Percentiles rank a stretch among this genome's conserved stretches.
Evolutionary conservation across 208 protist species (phyloP).

Genomic region (Leishmania amazonensis): DNA sequence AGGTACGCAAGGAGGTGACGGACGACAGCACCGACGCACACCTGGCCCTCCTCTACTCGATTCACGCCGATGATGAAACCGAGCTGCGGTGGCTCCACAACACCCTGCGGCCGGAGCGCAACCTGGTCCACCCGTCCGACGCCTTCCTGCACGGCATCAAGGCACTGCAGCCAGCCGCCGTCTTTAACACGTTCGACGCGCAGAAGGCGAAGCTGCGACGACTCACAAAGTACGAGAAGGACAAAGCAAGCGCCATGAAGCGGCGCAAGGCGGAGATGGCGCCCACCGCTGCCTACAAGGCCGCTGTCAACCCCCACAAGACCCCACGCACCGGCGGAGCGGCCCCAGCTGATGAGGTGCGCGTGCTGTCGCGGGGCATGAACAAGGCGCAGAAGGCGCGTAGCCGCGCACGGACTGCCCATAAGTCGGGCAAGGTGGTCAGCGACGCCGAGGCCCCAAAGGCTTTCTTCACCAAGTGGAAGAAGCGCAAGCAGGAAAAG

Average conservation of each 20-base stretch:
- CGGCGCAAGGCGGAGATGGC: conserved; percentile 67
- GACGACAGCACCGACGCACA: conserved; percentile 46
- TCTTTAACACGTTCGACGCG: conserved; percentile 83
- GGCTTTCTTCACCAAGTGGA: conserved; percentile 68
- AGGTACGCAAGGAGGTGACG: conserved; percentile 51
- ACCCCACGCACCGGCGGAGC: conserved; percentile 64
- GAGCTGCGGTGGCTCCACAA: conserved; percentile 76
- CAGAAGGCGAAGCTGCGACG: conserved; percentile 76
- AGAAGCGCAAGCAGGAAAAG: conserved; percentile 54
- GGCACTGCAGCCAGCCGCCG: conserved; percentile 58
- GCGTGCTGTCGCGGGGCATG: conserved; percentile 58
- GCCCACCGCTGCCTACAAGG: conserved; percentile 77
- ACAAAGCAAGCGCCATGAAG: conserved; percentile 45
- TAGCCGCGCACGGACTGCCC: conserved; percentile 19
- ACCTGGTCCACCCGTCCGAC: conserved; percentile 76
- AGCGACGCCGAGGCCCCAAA: conserved; percentile 9
- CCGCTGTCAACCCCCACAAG: conserved; percentile 78
- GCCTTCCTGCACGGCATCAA: conserved; percentile 81
- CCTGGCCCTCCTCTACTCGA: conserved; percentile 58
- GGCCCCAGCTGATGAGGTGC: conserved; percentile 52
- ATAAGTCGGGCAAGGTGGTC: conserved; percentile 28
- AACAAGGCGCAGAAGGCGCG: conserved; percentile 32
- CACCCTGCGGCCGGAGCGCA: conserved; percentile 64
- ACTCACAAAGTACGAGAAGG: conserved; percentile 71
- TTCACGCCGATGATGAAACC: conserved; percentile 58